These are phyloP conservation scores for Astragalus membranaceus DNA, from an alignment of 306 rosid genomes.

Conservation along the genomic window DNA sequence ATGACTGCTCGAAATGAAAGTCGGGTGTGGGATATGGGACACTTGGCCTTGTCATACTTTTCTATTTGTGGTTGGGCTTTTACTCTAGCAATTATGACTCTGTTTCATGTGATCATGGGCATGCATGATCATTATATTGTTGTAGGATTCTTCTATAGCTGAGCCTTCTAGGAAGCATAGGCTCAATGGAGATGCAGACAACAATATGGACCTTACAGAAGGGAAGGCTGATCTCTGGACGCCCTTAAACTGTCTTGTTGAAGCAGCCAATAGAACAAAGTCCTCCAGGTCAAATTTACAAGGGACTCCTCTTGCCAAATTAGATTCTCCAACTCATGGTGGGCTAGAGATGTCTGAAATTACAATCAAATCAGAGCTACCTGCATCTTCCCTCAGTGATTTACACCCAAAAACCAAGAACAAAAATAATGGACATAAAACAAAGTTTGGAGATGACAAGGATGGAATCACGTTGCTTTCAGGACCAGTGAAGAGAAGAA, in stretches of 20 bases:
- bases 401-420: constrained; percentile 46
- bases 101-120: neutral
- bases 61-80: neutral
- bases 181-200: constrained; percentile 32
- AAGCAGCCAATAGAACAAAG: constrained; percentile 95
- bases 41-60: neutral
- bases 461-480: constrained; percentile 38
- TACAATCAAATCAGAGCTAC: constrained; percentile 40
- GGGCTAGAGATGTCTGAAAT: constrained; percentile 39
- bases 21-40: constrained; percentile 30
- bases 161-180: constrained; percentile 57
- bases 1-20: constrained; percentile 33
- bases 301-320: constrained; percentile 46
- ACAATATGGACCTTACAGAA: constrained; percentile 43
- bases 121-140: neutral
- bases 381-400: constrained; percentile 32
- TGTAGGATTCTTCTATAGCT: constrained; percentile 52
- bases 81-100: neutral
- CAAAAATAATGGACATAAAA: constrained; percentile 53
- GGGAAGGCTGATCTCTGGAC: constrained; percentile 96
- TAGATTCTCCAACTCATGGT: constrained; percentile 37
- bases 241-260: constrained; percentile 94
- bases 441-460: constrained; percentile 49
- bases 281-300: constrained; percentile 63
- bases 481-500: constrained; percentile 58